phyloP scores from a whole-genome alignment of 169 alveolate genomes.

The Plasmodium ovale region DNA sequence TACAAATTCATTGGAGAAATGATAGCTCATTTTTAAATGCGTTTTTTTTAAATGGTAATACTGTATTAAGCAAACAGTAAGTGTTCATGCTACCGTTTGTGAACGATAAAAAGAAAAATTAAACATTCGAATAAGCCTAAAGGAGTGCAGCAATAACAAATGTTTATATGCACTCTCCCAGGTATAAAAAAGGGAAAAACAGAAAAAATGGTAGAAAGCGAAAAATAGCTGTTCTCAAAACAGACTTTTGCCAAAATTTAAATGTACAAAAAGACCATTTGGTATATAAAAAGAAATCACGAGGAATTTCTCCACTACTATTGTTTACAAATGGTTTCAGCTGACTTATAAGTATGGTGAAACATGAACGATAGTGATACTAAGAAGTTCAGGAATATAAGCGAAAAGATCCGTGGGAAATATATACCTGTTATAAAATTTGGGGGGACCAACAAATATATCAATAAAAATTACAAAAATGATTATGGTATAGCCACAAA shows the following conservation, averaged over 20 bases:
- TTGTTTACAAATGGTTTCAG: conserved; percentile 4
- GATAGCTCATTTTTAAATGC: background rate
- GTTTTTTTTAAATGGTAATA: background rate
- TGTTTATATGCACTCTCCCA: too few species aligned
- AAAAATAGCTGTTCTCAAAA: too few species aligned
- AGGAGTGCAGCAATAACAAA: too few species aligned
- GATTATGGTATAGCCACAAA: conserved; percentile 28
- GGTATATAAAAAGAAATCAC: background rate
- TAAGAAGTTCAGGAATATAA: conserved; percentile 52
- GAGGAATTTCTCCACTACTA: background rate
- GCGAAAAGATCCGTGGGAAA: conserved; percentile 53
- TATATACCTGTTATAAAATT: conserved; percentile 69
- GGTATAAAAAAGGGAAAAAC: too few species aligned
- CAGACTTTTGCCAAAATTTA: too few species aligned
- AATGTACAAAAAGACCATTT: background rate
- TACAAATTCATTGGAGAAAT: too few species aligned
- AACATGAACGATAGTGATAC: conserved; percentile 65
- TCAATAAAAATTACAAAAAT: conserved; percentile 57
- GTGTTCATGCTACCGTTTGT: background rate
- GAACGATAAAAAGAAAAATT: too few species aligned
- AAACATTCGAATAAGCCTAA: too few species aligned
- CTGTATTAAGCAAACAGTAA: background rate
- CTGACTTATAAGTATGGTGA: conserved; percentile 54
- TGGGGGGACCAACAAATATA: conserved; percentile 73
- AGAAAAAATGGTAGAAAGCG: too few species aligned